Conservation (phyloP, 352 stramenopile species). For the Phytophthora pisi region DNA sequence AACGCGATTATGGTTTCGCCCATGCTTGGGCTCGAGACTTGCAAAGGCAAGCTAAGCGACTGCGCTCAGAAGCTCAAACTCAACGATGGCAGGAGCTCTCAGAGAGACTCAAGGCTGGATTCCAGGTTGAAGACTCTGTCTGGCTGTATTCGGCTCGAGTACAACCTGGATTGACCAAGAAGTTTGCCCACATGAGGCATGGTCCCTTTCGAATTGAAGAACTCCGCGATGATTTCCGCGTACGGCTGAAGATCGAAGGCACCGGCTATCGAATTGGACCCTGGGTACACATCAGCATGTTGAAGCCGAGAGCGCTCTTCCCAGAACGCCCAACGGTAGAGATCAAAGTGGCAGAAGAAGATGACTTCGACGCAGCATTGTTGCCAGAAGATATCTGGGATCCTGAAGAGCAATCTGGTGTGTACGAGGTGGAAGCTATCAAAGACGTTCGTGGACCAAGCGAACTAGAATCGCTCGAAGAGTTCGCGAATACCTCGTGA, state of each 20-base stretch:
- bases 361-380: no score
- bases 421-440: no score
- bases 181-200: background rate
- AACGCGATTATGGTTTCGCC: background rate
- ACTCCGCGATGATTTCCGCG: background rate
- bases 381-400: no score
- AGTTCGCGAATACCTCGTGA: no score
- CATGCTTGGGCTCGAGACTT: background rate
- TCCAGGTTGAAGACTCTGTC: background rate
- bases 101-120: background rate
- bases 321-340: background rate
- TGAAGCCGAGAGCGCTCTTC: constrained; percentile 1
- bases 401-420: no score
- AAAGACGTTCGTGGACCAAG: no score
- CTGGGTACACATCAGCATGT: background rate
- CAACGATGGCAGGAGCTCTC: background rate
- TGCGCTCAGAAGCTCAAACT: background rate
- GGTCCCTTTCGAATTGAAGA: background rate
- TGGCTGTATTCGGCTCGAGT: background rate
- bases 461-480: no score
- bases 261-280: background rate
- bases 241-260: background rate
- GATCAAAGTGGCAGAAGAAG: background rate
- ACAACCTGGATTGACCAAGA: background rate
- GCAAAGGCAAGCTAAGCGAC: background rate